phyloP scores from a whole-genome alignment of 192 early-diverging fungal genomes.

The Backusella macrospora region DNA sequence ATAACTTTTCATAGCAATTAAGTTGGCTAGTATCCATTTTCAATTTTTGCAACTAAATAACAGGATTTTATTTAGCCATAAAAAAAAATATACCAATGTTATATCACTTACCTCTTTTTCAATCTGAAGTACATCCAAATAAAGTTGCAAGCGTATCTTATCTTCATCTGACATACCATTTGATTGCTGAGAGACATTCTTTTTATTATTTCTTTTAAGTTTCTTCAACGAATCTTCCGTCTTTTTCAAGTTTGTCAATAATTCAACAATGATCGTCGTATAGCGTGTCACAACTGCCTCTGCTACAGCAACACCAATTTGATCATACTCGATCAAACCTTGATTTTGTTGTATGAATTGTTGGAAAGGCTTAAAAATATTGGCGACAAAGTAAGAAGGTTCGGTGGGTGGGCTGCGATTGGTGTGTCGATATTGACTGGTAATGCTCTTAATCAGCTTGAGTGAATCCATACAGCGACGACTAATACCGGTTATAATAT shows the following conservation, averaged over 20 bases:
- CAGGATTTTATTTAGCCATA: background rate
- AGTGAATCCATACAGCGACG: constrained; percentile 51
- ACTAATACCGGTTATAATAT: constrained; percentile 46
- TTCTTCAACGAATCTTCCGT: constrained; percentile 50
- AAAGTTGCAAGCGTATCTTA: constrained; percentile 58
- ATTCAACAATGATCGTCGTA: constrained; percentile 35
- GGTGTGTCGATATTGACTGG: constrained; percentile 43
- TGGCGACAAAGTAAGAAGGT: constrained; percentile 53
- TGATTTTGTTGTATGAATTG: constrained; percentile 37
- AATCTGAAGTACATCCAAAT: constrained; percentile 54
- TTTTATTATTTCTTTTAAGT: constrained; percentile 38
- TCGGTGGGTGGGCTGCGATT: constrained; percentile 50
- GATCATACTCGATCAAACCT: constrained; percentile 29
- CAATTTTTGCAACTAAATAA: background rate
- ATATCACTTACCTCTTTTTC: constrained; percentile 50
- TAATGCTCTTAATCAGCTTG: constrained; percentile 44
- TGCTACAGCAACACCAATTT: constrained; percentile 40
- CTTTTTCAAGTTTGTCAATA: constrained; percentile 44
- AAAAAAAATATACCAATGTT: background rate
- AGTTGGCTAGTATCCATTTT: constrained; percentile 8
- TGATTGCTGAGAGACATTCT: constrained; percentile 15
- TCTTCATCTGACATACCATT: constrained; percentile 53
- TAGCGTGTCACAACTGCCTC: constrained; percentile 48
- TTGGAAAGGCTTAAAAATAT: constrained; percentile 49
- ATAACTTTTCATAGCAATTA: background rate